Base-by-base conservation (phyloP, 805 yeast genomes). In the Starmerella potacharoeniae region DNA sequence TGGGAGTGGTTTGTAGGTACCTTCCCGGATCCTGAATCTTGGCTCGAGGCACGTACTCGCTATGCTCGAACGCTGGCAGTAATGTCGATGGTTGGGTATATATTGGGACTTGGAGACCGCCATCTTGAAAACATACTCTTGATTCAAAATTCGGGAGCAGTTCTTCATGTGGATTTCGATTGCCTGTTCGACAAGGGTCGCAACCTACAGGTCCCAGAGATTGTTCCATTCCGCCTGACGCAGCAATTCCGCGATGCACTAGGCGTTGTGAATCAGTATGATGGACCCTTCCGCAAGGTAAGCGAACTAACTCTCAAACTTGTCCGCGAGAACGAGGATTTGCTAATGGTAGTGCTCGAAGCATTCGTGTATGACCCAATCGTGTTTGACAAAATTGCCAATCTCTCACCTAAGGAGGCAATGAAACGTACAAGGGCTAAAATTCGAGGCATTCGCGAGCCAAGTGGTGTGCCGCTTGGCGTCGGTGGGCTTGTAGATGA, bases 71-170 rank as follows among this genome's bases (percentile, higher is more conserved):
- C 96, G 0, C 75, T 85, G 31, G 96, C 97, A 0, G 97, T 91
- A 0, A 93, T 95, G 98, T 89, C 97, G 0, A 88, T 93, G 74
- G 95, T 91, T 5, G 98, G 99, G 0, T 87, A 86, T 66, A 80
- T 93, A 47, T 74, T 93, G 31, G 98, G 98, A 8, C 75, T 93
- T 50, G 99, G 99, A 29, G 99, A 93, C 69, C 76, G 99, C 41
- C 99, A 93, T 66, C 85, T 96, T 62, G 99, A 93, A 65, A 93
- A 93, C 65, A 80, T 93, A 22, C 70, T 93, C 53, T 72, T 91
- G 40, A 77, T 82, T 62, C 83, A 83, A 58, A 77, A 75, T 43
- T 77, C 82, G 4, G 98, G 98, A 1, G 81, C 80, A 8, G 80
- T 88, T 0, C 70, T 93, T 58, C 99, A 93, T 68, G 97, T 93